Conservation (phyloP, 441 rosid species). For the Omphalea diandra region DNA sequence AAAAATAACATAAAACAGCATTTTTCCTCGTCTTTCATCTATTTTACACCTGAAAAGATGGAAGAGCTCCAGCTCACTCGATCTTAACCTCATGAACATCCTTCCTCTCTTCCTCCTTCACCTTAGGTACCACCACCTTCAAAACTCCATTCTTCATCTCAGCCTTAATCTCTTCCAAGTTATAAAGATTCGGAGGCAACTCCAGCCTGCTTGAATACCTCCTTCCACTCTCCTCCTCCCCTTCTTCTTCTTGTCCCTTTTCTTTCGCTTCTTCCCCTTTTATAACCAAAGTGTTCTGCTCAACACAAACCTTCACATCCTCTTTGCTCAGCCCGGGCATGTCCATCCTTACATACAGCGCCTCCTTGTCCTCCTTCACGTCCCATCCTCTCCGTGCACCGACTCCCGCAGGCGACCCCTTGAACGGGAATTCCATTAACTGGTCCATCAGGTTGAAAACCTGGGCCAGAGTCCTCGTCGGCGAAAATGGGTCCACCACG, state of each 20-base stretch:
- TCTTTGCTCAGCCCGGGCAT: conserved; percentile 62
- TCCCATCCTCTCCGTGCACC: conserved; percentile 61
- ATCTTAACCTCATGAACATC: conserved; percentile 31
- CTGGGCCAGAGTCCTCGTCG: conserved; percentile 57
- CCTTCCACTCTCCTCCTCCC: conserved; percentile 17
- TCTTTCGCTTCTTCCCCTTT: conserved; percentile 40
- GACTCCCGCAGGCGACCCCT: conserved; percentile 34
- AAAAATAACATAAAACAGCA: no score
- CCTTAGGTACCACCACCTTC: conserved; percentile 40
- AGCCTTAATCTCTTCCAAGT: conserved; percentile 26
- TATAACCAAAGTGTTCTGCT: conserved; percentile 37
- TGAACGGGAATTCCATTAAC: conserved; percentile 49
- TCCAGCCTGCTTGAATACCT: conserved; percentile 39
- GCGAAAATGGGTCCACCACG: conserved; percentile 54
- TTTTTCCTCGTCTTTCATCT: no score
- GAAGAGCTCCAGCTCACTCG: no score
- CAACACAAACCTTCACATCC: conserved; percentile 36
- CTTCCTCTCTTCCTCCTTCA: conserved; percentile 31
- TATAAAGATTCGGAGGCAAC: conserved; percentile 16
- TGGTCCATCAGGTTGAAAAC: conserved; percentile 59
- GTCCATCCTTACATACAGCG: conserved; percentile 41
- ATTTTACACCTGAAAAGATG: no score
- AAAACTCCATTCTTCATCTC: conserved; percentile 65
- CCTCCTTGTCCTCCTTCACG: conserved; percentile 51
- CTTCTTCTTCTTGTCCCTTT: conserved; percentile 24